Evolutionary conservation across 768 basidiomycete species (phyloP).

Genomic region (Lepiota venenata): DNA sequence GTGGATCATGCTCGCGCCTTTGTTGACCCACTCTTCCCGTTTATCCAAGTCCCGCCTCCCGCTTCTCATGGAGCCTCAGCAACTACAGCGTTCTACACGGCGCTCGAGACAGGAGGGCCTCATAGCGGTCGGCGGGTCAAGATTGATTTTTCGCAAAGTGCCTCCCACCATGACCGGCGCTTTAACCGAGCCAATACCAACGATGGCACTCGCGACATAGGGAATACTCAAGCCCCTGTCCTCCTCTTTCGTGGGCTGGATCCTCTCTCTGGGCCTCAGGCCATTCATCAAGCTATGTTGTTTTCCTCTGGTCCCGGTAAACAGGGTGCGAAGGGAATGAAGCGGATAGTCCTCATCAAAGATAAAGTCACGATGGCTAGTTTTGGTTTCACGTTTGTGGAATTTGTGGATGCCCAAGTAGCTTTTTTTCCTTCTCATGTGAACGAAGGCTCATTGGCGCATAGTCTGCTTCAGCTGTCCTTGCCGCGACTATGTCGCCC

Average conservation of each 20-base stretch:
- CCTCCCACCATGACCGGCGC: conserved; percentile 65
- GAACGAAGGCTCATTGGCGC: conserved; percentile 11
- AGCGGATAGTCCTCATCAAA: conserved; percentile 83
- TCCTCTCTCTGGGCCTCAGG: conserved; percentile 81
- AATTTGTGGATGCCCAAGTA: conserved; percentile 85
- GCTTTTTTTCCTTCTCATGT: conserved; percentile 11
- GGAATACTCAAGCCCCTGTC: conserved; percentile 76
- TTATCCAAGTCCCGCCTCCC: conserved; percentile 88
- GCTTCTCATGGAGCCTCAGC: conserved; percentile 85
- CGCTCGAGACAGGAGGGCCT: conserved; percentile 64
- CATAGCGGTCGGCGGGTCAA: conserved; percentile 86
- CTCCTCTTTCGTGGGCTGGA: conserved; percentile 91
- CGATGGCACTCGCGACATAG: conserved; percentile 96
- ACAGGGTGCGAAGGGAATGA: conserved; percentile 84
- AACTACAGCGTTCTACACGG: conserved; percentile 67
- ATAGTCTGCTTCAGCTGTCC: conserved; percentile 78
- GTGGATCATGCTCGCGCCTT: conserved; percentile 88
- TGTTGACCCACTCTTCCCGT: conserved; percentile 87
- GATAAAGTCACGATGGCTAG: conserved; percentile 85
- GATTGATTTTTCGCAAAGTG: conserved; percentile 93
- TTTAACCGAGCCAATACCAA: conserved; percentile 66
- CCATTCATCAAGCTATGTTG: conserved; percentile 81
- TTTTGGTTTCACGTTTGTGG: conserved; percentile 94
- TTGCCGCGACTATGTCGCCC: conserved; percentile 86
- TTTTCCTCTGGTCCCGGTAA: conserved; percentile 74